Conservation (phyloP, 2,329 filamentous ascomycete species). For the Pezicula rhizophila region DNA sequence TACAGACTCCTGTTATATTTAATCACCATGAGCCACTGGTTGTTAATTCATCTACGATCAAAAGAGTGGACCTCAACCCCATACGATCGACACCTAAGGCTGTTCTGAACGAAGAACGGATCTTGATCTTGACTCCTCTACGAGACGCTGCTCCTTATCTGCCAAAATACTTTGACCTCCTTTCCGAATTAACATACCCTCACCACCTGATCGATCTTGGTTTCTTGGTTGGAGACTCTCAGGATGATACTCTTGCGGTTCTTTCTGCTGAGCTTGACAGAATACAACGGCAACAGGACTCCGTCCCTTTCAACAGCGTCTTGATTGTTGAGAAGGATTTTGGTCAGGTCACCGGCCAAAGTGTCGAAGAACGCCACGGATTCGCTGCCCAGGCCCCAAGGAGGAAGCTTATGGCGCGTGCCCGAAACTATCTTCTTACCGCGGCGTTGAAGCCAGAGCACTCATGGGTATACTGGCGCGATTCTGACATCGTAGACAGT, state of each 20-base stretch:
- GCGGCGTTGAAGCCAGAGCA: conserved; percentile 86
- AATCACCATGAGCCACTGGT: conserved; percentile 88
- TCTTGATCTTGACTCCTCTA: conserved; percentile 88
- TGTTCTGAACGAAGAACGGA: conserved; percentile 71
- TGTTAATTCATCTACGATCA: conserved; percentile 74
- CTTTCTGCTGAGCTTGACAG: conserved; percentile 80
- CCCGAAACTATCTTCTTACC: conserved; percentile 85
- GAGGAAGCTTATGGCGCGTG: conserved; percentile 82
- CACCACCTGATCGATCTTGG: conserved; percentile 92
- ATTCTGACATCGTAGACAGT: conserved; percentile 93
- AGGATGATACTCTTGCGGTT: conserved; percentile 85
- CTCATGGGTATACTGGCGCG: conserved; percentile 98
- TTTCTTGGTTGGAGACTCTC: conserved; percentile 88
- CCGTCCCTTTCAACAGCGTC: conserved; percentile 73
- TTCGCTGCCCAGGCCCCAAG: conserved; percentile 85
- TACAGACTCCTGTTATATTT: conserved; percentile 90
- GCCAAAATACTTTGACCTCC: conserved; percentile 86
- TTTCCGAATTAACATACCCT: conserved; percentile 85
- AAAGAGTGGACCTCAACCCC: conserved; percentile 76
- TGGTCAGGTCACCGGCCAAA: conserved; percentile 53
- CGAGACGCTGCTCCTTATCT: conserved; percentile 82
- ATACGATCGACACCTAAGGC: conserved; percentile 78
- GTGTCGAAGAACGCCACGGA: conserved; percentile 75
- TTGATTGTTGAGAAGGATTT: conserved; percentile 91
- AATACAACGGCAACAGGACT: conserved; percentile 72